Percentiles rank a stretch among this genome's conserved stretches.
These are phyloP conservation scores for Toxoplasma gondii DNA, from an alignment of 169 alveolate species.

Conservation along the genomic window DNA sequence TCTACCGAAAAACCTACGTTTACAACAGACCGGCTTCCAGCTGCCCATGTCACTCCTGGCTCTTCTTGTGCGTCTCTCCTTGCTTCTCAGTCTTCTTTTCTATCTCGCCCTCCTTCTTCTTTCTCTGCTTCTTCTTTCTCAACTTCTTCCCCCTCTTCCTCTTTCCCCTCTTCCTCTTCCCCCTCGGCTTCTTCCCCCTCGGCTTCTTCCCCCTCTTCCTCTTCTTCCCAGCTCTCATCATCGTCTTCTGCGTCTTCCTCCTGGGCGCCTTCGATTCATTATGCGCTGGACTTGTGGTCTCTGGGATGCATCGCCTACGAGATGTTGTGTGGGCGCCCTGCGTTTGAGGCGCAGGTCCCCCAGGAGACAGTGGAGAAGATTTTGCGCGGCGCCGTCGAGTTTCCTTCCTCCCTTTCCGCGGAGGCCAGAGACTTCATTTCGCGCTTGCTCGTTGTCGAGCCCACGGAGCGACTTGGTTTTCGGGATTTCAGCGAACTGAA, in stretches of 20 bases:
- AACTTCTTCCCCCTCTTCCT: too few relatives aligned
- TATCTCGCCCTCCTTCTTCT: too few relatives aligned
- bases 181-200: not conserved
- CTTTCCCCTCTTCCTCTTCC: not conserved
- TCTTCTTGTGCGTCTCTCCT: too few relatives aligned
- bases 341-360: constrained; percentile 92
- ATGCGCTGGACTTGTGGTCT: constrained; percentile 98
- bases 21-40: too few relatives aligned
- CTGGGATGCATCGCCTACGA: constrained; percentile 99
- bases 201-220: not conserved
- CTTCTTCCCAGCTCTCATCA: not conserved
- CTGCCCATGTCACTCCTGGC: too few relatives aligned
- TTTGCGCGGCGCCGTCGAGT: not conserved
- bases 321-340: constrained; percentile 94
- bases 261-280: not conserved
- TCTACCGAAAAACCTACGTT: too few relatives aligned
- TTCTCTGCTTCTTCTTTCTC: too few relatives aligned
- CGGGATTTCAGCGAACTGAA: not conserved
- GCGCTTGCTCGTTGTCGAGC: not conserved
- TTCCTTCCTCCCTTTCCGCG: not conserved
- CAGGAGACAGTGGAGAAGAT: constrained; percentile 2
- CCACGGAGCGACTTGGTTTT: not conserved
- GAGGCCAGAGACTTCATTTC: constrained; percentile 24
- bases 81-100: too few relatives aligned
- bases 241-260: not conserved